A percentile compares a stretch with the other conserved stretches of the same genome.
Evolutionary conservation across 345 rosid species (phyloP).

Genomic region (Lepidium aucheri): DNA sequence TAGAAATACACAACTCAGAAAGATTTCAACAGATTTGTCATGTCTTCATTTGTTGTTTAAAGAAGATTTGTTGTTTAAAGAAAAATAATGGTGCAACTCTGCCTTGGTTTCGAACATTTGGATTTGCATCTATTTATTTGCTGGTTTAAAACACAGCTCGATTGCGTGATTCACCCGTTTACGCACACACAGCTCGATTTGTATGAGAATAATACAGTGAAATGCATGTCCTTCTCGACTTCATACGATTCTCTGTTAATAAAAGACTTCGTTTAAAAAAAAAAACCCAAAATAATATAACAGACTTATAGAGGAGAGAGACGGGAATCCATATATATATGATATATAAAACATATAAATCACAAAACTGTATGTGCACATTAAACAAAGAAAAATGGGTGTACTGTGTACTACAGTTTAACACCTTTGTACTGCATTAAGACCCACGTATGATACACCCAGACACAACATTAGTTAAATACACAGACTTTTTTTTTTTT

Average conservation of each 20-base stretch:
- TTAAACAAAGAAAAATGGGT: background rate
- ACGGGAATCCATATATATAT: background rate
- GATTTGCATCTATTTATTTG: background rate
- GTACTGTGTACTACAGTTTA: conserved; percentile 30
- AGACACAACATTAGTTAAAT: background rate
- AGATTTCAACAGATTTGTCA: conserved; percentile 7
- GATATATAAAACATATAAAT: background rate
- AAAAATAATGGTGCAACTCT: background rate
- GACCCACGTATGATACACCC: background rate
- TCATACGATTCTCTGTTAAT: background rate
- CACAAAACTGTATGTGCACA: background rate
- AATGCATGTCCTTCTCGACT: no score
- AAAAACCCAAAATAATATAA: no score
- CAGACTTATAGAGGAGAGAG: background rate
- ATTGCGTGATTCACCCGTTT: no score
- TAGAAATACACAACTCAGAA: conserved; percentile 7
- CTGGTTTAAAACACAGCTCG: background rate
- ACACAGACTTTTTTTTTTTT: background rate
- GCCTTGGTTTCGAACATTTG: background rate
- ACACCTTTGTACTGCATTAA: conserved; percentile 19
- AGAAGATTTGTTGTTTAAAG: background rate
- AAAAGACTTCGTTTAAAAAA: no score
- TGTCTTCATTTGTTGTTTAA: conserved; percentile 1
- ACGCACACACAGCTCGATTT: no score
- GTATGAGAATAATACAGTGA: no score